A percentile compares a stretch with the other conserved stretches of the same genome.
These are phyloP conservation scores for Fusarium albidum DNA, from an alignment of 2,329 filamentous ascomycete genomes.

Conservation along the genomic window DNA sequence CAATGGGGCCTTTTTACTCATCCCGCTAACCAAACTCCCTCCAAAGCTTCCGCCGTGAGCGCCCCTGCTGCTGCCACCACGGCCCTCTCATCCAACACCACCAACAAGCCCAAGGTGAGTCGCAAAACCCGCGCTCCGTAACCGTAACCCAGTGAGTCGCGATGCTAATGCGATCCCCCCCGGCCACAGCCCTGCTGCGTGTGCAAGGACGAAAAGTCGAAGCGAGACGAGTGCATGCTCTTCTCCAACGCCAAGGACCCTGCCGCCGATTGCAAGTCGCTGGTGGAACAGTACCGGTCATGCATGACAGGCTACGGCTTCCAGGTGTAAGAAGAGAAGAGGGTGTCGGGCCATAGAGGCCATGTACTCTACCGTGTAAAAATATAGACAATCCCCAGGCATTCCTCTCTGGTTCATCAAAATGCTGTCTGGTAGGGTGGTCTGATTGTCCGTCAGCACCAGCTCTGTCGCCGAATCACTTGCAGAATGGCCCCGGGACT, in stretches of 20 bases:
- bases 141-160: constrained; percentile 36
- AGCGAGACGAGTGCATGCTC: constrained; percentile 98
- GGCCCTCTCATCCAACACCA: too few species aligned
- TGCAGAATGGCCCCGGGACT: background rate
- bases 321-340: constrained; percentile 59
- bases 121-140: constrained; percentile 30
- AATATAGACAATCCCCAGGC: constrained; percentile 31
- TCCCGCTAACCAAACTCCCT: constrained; percentile 19
- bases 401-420: constrained; percentile 33
- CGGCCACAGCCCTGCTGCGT: constrained; percentile 88
- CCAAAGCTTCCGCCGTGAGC: constrained; percentile 30
- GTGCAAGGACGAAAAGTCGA: constrained; percentile 93
- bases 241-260: constrained; percentile 89
- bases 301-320: constrained; percentile 97
- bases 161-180: constrained; percentile 11
- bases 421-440: constrained; percentile 22
- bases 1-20: background rate
- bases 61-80: constrained; percentile 42
- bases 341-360: constrained; percentile 14
- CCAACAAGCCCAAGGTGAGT: constrained; percentile 55
- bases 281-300: constrained; percentile 84
- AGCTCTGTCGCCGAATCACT: background rate
- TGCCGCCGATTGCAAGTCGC: constrained; percentile 80
- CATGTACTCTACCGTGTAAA: constrained; percentile 41
- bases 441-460: constrained; percentile 25